Conservation (phyloP, 1,139 yeast genomes). For the Saccharomyces hybrid region DNA sequence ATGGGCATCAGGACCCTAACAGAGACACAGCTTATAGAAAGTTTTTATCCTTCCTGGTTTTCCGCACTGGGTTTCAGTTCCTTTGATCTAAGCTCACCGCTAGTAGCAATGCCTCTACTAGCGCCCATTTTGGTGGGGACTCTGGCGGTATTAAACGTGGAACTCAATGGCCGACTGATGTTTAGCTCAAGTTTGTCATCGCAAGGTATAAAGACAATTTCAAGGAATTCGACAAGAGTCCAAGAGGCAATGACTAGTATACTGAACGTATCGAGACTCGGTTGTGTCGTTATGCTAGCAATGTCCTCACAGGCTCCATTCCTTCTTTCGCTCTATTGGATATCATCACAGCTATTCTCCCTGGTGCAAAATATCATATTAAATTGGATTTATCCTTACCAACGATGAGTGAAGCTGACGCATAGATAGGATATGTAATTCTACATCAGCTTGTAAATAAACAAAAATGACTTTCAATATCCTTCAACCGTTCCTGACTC, state of each 20-base stretch:
- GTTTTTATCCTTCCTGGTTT: conserved; percentile 4
- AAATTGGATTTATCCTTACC: conserved; percentile 54
- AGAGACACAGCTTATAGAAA: conserved; percentile 31
- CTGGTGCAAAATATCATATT: conserved; percentile 66
- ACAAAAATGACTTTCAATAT: neutral
- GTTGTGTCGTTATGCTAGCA: conserved; percentile 76
- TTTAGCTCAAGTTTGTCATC: conserved; percentile 31
- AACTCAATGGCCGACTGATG: conserved; percentile 62
- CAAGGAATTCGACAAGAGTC: conserved; percentile 17
- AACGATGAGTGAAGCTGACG: neutral
- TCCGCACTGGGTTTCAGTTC: conserved; percentile 5
- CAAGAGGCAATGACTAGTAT: conserved; percentile 35
- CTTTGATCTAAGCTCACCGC: conserved; percentile 30
- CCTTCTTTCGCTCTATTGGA: conserved; percentile 78
- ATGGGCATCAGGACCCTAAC: conserved; percentile 67
- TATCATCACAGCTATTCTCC: conserved; percentile 72
- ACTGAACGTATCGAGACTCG: conserved; percentile 62
- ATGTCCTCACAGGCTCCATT: conserved; percentile 79
- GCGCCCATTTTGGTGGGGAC: conserved; percentile 69
- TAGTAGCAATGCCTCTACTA: conserved; percentile 30
- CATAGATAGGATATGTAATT: neutral
- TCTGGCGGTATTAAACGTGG: conserved; percentile 66
- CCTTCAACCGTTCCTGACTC: neutral
- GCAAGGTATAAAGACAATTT: conserved; percentile 22
- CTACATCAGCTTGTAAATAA: conserved; percentile 23